These are phyloP conservation scores for Claviceps cyperi DNA, from an alignment of 2,329 filamentous ascomycete species.

Conservation along the genomic window DNA sequence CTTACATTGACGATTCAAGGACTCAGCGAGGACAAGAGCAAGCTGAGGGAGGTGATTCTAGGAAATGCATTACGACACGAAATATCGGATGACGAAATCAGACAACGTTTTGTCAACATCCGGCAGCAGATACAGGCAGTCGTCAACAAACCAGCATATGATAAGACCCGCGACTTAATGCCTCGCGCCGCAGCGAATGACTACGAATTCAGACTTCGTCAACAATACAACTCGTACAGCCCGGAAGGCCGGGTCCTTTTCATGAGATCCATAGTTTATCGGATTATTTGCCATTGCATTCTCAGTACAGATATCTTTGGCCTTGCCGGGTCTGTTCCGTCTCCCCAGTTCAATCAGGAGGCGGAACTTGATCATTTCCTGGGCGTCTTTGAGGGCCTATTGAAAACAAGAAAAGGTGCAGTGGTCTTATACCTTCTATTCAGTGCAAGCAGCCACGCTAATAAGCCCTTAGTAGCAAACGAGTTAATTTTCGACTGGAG, in stretches of 20 bases:
- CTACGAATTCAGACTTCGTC: fast-evolving
- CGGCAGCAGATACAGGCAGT: neutral
- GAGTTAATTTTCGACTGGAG: neutral
- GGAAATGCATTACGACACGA: neutral
- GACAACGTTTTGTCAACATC: neutral
- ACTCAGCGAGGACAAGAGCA: neutral
- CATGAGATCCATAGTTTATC: neutral
- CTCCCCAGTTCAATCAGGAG: neutral
- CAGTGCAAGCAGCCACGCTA: neutral
- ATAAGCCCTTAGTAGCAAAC: neutral
- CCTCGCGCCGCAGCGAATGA: too few species aligned
- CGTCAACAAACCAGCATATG: neutral
- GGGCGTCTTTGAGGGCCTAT: neutral
- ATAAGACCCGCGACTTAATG: neutral
- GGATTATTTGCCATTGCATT: neutral
- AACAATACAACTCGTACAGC: neutral
- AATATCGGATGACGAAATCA: neutral
- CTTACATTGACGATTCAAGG: neutral
- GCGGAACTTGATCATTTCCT: neutral
- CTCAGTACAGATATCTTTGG: neutral
- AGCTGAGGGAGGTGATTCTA: neutral
- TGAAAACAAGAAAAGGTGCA: neutral
- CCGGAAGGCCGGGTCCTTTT: fast-evolving
- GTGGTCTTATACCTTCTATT: neutral
- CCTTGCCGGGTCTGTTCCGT: neutral